These are phyloP conservation scores for Brachypodium distachyon DNA, from an alignment of 202 grass and related monocot species.

Conservation along the genomic window DNA sequence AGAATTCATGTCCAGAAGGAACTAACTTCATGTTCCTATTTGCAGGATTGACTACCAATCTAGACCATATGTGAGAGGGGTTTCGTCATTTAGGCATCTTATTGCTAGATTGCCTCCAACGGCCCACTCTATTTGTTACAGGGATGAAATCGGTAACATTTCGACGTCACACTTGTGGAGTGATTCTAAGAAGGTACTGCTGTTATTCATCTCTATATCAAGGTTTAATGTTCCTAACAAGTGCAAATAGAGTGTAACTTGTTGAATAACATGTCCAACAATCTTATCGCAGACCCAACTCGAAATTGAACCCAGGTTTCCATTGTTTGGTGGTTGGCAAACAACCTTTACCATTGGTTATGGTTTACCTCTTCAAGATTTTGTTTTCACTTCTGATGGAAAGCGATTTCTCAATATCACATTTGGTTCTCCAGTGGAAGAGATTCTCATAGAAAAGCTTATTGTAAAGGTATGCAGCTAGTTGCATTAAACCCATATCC, in stretches of 20 bases:
- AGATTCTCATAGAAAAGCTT: slow-evolving; percentile 89
- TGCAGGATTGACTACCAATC: slow-evolving; percentile 90
- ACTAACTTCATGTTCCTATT: slow-evolving; percentile 7
- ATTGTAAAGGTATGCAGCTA: slow-evolving; percentile 49
- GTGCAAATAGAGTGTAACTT: not conserved
- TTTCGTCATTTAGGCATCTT: slow-evolving; percentile 84
- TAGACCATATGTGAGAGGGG: slow-evolving; percentile 69
- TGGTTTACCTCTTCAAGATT: slow-evolving; percentile 84
- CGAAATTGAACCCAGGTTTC: slow-evolving; percentile 96
- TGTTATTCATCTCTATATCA: not conserved
- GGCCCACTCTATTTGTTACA: slow-evolving; percentile 95
- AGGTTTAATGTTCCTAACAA: not conserved
- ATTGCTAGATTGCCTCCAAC: slow-evolving; percentile 76
- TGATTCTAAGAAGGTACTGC: slow-evolving; percentile 83
- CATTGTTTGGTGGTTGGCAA: slow-evolving; percentile 98
- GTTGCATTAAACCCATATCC: not conserved
- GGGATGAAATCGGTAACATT: slow-evolving; percentile 99
- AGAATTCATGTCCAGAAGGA: not conserved
- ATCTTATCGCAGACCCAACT: slow-evolving; percentile 75
- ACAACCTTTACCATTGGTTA: slow-evolving; percentile 98
- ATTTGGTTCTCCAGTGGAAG: slow-evolving; percentile 83
- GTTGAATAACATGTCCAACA: not conserved
- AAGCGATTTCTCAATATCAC: slow-evolving; percentile 91
- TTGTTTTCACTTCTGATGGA: slow-evolving; percentile 72
- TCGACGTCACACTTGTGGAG: slow-evolving; percentile 94